Evolutionary conservation across 495 filamentous ascomycete genomes (phyloP).

Genomic region (Neurospora sublineolata): DNA sequence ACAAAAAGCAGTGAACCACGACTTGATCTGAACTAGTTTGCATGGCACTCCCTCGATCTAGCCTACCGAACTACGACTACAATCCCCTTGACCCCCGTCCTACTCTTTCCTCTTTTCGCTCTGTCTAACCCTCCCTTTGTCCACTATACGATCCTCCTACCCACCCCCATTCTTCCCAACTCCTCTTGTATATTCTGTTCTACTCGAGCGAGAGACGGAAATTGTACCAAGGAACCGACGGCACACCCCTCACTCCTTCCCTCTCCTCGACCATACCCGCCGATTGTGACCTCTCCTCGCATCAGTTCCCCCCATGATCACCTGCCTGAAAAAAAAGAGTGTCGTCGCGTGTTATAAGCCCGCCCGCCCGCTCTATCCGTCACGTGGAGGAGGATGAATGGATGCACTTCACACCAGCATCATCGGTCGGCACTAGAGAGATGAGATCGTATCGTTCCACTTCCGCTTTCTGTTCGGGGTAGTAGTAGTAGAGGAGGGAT

Average conservation of each 20-base stretch:
- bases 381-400: neutral
- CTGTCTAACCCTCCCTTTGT: neutral
- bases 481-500: slow-evolving; percentile 2
- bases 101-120: neutral
- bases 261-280: neutral
- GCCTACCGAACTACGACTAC: neutral
- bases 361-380: neutral
- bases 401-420: neutral
- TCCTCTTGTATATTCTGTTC: neutral
- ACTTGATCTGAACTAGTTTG: neutral
- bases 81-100: neutral
- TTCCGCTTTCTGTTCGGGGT: neutral
- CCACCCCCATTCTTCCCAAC: neutral
- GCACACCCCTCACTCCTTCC: neutral
- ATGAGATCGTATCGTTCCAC: neutral
- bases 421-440: neutral
- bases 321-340: neutral
- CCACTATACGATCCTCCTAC: neutral
- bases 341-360: neutral
- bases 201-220: neutral
- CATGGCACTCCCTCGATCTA: neutral
- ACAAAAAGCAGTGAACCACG: neutral
- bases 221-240: neutral
- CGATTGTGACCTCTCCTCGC: neutral
- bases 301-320: neutral